phyloP scores from a whole-genome alignment of 148 eudicot species.

The Dysphania ambrosioides region DNA sequence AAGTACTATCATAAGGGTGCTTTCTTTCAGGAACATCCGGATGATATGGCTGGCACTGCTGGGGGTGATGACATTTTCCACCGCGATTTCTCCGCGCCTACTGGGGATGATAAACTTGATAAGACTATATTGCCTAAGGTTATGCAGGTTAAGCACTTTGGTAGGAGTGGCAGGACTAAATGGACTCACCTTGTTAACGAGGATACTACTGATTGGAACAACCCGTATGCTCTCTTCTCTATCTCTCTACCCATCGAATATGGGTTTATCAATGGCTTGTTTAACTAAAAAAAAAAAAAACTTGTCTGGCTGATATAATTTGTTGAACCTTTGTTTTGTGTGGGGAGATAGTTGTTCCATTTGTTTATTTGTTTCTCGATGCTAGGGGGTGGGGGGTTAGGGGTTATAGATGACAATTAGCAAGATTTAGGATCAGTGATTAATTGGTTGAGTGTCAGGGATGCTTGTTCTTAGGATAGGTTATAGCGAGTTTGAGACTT shows the following conservation, averaged over 20 bases:
- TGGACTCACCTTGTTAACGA: conserved; percentile 85
- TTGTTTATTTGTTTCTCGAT: no score
- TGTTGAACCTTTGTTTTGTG: neutral
- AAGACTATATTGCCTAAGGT: conserved; percentile 72
- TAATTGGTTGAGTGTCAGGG: neutral
- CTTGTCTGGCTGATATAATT: neutral
- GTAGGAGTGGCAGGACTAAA: conserved; percentile 76
- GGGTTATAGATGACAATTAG: neutral
- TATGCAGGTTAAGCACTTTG: conserved; percentile 88
- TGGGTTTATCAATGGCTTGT: neutral
- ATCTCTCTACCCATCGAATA: neutral
- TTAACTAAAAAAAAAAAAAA: no score
- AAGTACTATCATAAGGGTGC: conserved; percentile 82
- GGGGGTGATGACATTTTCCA: conserved; percentile 39
- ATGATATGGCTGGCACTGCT: conserved; percentile 53
- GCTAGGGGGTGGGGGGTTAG: no score
- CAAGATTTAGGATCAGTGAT: neutral
- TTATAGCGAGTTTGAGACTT: neutral
- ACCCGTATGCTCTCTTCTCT: no score
- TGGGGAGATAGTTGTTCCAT: neutral
- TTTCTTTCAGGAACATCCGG: conserved; percentile 64
- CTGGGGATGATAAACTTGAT: conserved; percentile 76
- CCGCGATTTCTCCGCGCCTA: conserved; percentile 72
- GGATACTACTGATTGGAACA: conserved; percentile 75
- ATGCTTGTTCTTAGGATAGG: neutral